Evolutionary conservation across 352 stramenopile species (phyloP).

Genomic region (Phytophthora constricta): DNA sequence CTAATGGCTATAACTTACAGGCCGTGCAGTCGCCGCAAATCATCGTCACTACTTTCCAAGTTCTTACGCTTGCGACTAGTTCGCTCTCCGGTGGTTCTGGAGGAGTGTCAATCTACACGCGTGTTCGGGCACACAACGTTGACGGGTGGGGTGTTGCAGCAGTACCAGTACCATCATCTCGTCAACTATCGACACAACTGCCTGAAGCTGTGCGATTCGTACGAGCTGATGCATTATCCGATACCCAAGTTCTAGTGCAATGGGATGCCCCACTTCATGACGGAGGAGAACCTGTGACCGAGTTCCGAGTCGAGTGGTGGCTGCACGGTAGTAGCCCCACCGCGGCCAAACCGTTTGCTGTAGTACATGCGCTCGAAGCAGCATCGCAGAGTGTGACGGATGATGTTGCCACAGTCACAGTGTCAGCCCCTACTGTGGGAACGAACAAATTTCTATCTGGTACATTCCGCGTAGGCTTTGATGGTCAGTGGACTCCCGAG

Average conservation of each 20-base stretch:
- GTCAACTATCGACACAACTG: conserved; percentile 62
- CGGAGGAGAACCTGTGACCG: conserved; percentile 70
- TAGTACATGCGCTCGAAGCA: conserved; percentile 56
- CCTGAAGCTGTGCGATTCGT: conserved; percentile 44
- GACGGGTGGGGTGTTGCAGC: conserved; percentile 56
- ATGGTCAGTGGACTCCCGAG: conserved; percentile 85
- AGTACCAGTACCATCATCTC: conserved; percentile 47
- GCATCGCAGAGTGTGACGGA: conserved; percentile 35
- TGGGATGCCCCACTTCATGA: conserved; percentile 76
- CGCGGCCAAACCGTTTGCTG: conserved; percentile 54
- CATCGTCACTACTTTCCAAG: conserved; percentile 59
- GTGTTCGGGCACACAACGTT: conserved; percentile 64
- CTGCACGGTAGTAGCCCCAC: conserved; percentile 31
- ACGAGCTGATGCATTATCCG: conserved; percentile 60
- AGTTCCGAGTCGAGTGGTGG: conserved; percentile 87
- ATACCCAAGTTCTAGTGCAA: conserved; percentile 73
- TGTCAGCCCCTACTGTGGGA: conserved; percentile 66
- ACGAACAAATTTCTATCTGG: conserved; percentile 56
- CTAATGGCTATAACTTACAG: conserved; percentile 60
- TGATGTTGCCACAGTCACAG: conserved; percentile 73
- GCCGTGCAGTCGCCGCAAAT: conserved; percentile 56
- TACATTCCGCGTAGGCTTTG: conserved; percentile 92
- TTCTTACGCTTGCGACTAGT: conserved; percentile 43
- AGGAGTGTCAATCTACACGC: conserved; percentile 65
- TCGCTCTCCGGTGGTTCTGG: conserved; percentile 31